A percentile compares a stretch with the other conserved stretches of the same genome.
These are phyloP conservation scores for Phanerochaete carnosa DNA, from an alignment of 768 basidiomycete species.

Conservation along the genomic window DNA sequence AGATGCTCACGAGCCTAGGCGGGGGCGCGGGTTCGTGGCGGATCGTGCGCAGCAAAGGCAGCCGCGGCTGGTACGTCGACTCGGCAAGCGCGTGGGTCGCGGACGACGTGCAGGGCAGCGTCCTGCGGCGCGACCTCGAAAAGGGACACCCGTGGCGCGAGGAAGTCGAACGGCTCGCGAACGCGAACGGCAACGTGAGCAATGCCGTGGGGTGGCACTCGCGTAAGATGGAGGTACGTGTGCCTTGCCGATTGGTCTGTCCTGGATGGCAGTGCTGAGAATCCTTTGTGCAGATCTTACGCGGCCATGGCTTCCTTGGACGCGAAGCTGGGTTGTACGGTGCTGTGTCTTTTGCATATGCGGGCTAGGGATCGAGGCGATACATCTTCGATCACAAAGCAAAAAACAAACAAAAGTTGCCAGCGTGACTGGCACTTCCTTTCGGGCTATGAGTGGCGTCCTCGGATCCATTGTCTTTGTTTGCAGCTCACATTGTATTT, in stretches of 20 bases:
- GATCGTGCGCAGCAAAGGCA: slow-evolving; percentile 88
- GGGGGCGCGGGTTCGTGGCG: slow-evolving; percentile 84
- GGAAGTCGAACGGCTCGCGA: slow-evolving; percentile 70
- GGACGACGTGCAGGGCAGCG: slow-evolving; percentile 34
- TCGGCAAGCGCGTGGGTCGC: slow-evolving; percentile 80
- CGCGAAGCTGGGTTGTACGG: slow-evolving; percentile 93
- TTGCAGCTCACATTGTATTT: background rate
- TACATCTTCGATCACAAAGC: background rate
- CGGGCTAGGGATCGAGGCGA: slow-evolving; percentile 48
- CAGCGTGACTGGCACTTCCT: background rate
- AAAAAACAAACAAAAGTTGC: background rate
- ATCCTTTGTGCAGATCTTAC: slow-evolving; percentile 54
- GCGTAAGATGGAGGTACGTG: slow-evolving; percentile 92
- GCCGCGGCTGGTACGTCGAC: slow-evolving; percentile 94
- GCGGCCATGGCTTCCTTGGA: slow-evolving; percentile 88
- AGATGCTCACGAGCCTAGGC: slow-evolving; percentile 69
- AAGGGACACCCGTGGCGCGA: slow-evolving; percentile 62
- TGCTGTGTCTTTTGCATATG: slow-evolving; percentile 92
- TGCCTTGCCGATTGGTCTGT: background rate
- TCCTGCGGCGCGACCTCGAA: slow-evolving; percentile 56
- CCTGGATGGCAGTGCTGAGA: background rate
- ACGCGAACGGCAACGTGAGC: slow-evolving; percentile 85
- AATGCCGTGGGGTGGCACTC: slow-evolving; percentile 95
- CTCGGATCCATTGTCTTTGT: background rate
- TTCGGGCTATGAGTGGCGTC: background rate